These are phyloP conservation scores for Geranium brycei DNA, from an alignment of 345 rosid genomes.

Conservation along the genomic window DNA sequence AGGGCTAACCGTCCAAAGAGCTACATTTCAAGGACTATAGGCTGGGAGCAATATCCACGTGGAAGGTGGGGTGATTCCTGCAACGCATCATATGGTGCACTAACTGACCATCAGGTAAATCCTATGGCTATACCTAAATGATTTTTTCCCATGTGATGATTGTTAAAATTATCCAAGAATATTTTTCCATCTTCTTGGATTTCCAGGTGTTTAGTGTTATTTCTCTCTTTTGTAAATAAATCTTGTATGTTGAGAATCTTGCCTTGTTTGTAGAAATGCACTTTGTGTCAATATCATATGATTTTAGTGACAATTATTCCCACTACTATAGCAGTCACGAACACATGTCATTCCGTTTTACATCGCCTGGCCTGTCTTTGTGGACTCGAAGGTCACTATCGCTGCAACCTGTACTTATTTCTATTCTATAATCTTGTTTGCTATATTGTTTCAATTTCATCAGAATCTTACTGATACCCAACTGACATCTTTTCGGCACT, in stretches of 20 bases:
- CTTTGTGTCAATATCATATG: neutral
- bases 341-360: neutral
- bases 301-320: neutral
- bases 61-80: slow-evolving; percentile 92
- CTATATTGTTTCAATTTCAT: neutral
- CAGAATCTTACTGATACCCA: neutral
- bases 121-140: neutral
- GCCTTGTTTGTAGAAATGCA: neutral
- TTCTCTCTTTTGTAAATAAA: neutral
- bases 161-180: neutral
- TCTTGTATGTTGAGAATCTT: neutral
- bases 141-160: neutral
- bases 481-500: neutral
- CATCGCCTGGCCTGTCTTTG: neutral
- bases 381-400: neutral
- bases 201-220: neutral
- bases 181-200: neutral
- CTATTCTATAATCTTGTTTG: neutral
- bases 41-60: slow-evolving; percentile 85
- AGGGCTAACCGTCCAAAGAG: slow-evolving; percentile 99
- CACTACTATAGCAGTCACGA: neutral
- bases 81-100: slow-evolving; percentile 78
- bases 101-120: slow-evolving; percentile 73
- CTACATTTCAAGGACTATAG: slow-evolving; percentile 72
- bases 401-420: neutral